Evolutionary conservation across 192 early-diverging fungal species (phyloP), one percentile per base, ranked within the genome.

Genomic region (Physocladia obscura): DNA sequence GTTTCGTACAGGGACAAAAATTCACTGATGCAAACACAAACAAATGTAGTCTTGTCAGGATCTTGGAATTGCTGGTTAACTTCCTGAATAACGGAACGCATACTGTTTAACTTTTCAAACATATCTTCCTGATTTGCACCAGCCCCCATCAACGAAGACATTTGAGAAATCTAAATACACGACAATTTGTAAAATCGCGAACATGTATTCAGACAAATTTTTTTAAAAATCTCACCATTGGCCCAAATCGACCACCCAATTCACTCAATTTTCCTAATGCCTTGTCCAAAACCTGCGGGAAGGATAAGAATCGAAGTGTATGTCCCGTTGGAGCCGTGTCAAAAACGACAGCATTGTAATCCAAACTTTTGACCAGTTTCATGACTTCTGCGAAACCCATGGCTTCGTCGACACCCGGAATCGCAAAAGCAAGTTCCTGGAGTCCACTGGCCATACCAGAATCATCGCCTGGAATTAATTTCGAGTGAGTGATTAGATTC

Each of bases 341-440:
- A 82, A 99, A 99, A 50, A 99, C 95, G 59, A 99, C 94, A 35
- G 91, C 90, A 61, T 90, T 92, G 82, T 99, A 99, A 62, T 98
- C 94, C 95, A 99, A 98, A 60, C 93, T 93, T 81, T 99, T 96
- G 40, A 98, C 97, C 67, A 98, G 89, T 89, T 99, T 99, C 97
- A 99, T 99, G 17, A 99, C 97, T 75, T 99, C 97, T n/a, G 96
- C 96, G 82, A 99, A 99, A 48, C 94, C 94, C 96, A 99, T 99
- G 24, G 97, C 97, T 79, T 99, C 97, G 79, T 99, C 97, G 15
- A 99, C 95, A 77, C 97, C 97, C 31, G 97, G 97, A 79, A 99
- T 99, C 32, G 94, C 94, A 79, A 97, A 99, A 8, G 95, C 95
- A 70, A 99, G 87, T 81, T 99, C 97, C 81, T 96, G 92, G 85